These are phyloP conservation scores for Neostapfia colusana DNA, from an alignment of 176 grass and related monocot species.

Conservation along the genomic window DNA sequence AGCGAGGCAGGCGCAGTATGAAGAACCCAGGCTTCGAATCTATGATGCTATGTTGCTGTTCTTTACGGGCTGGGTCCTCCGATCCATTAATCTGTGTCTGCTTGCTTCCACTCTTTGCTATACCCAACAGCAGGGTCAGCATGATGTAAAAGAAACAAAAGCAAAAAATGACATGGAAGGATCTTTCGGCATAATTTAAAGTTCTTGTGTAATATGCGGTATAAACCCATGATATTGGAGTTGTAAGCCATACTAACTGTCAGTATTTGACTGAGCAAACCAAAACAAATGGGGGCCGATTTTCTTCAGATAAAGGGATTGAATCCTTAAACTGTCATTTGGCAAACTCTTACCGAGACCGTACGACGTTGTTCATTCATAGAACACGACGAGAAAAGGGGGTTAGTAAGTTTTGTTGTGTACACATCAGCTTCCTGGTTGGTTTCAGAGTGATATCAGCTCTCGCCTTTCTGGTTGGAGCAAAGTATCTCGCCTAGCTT, in stretches of 20 bases:
- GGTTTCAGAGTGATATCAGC: slow-evolving; percentile 1
- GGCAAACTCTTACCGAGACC: too few species aligned
- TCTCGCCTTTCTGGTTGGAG: slow-evolving; percentile 4
- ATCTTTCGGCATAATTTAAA: slow-evolving; percentile 28
- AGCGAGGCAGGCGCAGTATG: too few species aligned
- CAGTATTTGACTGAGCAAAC: neutral
- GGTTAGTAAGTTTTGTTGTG: neutral
- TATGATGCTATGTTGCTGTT: slow-evolving; percentile 39
- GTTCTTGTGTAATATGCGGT: neutral
- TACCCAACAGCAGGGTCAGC: slow-evolving; percentile 17
- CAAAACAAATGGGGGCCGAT: neutral
- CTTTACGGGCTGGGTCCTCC: slow-evolving; percentile 42
- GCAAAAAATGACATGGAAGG: slow-evolving; percentile 1
- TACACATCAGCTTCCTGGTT: neutral
- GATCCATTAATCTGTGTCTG: slow-evolving; percentile 39
- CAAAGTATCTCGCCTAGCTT: slow-evolving; percentile 8
- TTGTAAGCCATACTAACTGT: neutral
- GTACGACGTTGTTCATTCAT: too few species aligned
- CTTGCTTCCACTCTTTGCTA: slow-evolving; percentile 33
- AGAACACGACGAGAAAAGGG: too few species aligned
- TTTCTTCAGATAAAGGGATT: slow-evolving; percentile 17
- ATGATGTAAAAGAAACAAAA: slow-evolving; percentile 27
- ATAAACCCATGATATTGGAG: neutral
- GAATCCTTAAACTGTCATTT: neutral
- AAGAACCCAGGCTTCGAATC: too few species aligned